These are phyloP conservation scores for Amylostereum areolatum DNA, from an alignment of 1,284 basidiomycete genomes.

Conservation along the genomic window DNA sequence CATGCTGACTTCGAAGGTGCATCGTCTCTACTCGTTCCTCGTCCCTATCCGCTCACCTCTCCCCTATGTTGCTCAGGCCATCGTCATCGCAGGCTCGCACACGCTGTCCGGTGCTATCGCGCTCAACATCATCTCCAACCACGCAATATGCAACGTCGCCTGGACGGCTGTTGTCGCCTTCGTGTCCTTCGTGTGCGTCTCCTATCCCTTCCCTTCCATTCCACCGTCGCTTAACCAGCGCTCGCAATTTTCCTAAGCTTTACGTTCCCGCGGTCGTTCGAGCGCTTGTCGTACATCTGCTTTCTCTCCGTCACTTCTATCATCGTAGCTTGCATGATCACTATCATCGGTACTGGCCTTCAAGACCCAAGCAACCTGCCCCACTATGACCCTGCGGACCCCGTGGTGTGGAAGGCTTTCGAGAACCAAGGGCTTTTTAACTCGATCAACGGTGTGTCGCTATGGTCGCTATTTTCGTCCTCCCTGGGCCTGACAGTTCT, in stretches of 20 bases:
- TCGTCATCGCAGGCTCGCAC: not conserved
- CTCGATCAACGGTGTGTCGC: slow-evolving; percentile 1
- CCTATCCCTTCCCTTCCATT: not conserved
- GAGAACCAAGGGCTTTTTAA: slow-evolving; percentile 4
- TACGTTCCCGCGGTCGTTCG: slow-evolving; percentile 3
- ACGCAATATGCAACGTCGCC: slow-evolving; percentile 4
- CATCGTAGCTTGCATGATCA: slow-evolving; percentile 3
- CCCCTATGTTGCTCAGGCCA: not conserved
- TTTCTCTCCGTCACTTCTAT: slow-evolving; percentile 4
- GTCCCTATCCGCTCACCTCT: too few species aligned
- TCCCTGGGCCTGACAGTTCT: not conserved
- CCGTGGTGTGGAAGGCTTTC: slow-evolving; percentile 4
- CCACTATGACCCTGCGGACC: not conserved
- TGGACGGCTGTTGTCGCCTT: slow-evolving; percentile 4
- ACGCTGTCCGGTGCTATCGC: slow-evolving; percentile 4
- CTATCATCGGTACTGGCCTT: slow-evolving; percentile 1
- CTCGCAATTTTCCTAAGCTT: not conserved
- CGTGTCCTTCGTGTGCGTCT: slow-evolving; percentile 2
- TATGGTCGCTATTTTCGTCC: not conserved
- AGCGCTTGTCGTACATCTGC: slow-evolving; percentile 5
- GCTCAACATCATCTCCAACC: slow-evolving; percentile 2
- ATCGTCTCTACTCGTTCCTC: not conserved
- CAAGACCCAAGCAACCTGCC: slow-evolving; percentile 1
- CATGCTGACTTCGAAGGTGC: slow-evolving; percentile 4
- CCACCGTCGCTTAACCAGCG: not conserved